Evolutionary conservation across 495 filamentous ascomycete species (phyloP).

Genomic region (Penicillium arizonense): DNA sequence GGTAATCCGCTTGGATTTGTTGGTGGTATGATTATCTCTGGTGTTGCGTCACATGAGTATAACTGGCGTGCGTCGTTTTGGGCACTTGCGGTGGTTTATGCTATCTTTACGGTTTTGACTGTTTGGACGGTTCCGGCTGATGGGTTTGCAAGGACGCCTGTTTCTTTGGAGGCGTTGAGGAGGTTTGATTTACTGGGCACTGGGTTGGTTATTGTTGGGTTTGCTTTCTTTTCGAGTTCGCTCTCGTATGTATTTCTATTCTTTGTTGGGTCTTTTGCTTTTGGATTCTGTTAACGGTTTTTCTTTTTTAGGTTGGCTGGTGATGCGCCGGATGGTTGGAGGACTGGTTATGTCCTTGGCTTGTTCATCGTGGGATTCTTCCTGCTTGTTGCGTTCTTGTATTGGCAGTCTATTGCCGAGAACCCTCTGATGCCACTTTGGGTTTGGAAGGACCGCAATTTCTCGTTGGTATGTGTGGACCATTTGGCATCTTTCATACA

Average conservation of each 20-base stretch:
- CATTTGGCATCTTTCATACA: not conserved
- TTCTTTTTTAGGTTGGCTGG: constrained; percentile 37
- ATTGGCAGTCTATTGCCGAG: constrained; percentile 54
- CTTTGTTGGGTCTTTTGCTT: not conserved
- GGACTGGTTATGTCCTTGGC: constrained; percentile 60
- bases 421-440: constrained; percentile 37
- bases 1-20: constrained; percentile 72
- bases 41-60: constrained; percentile 64
- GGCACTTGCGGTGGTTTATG: constrained; percentile 61
- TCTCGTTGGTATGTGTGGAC: constrained; percentile 28
- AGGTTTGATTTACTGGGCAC: constrained; percentile 67
- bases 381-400: constrained; percentile 56
- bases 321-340: constrained; percentile 61
- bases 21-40: constrained; percentile 63
- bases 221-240: constrained; percentile 62
- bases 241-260: constrained; percentile 48
- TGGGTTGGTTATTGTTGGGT: constrained; percentile 58
- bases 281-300: constrained; percentile 6
- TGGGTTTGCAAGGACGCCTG: constrained; percentile 40
- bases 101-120: constrained; percentile 56
- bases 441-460: constrained; percentile 40
- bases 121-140: constrained; percentile 65
- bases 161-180: constrained; percentile 50
- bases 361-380: constrained; percentile 62
- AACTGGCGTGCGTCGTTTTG: constrained; percentile 68